Conservation (phyloP, 2,329 filamentous ascomycete genomes). For the Bretziella fagacearum region DNA sequence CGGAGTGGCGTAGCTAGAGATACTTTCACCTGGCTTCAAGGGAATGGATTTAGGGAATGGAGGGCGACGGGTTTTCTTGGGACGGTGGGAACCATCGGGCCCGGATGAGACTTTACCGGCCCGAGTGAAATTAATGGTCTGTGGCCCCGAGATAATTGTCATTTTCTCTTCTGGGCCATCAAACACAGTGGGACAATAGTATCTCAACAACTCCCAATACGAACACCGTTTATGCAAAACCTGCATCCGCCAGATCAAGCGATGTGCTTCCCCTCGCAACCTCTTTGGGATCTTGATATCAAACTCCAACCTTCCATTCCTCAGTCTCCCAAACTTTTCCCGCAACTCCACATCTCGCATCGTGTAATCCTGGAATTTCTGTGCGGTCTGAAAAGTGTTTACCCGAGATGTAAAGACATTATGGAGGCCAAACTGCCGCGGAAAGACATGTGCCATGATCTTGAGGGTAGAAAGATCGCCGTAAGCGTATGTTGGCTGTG, state of each 20-base stretch:
- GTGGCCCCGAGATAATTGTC: too few relatives aligned
- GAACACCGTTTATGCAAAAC: conserved; percentile 56
- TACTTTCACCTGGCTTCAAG: conserved; percentile 20
- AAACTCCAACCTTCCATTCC: conserved; percentile 4
- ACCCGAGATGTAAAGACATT: conserved; percentile 72
- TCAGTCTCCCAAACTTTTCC: conserved; percentile 17
- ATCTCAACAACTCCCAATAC: conserved; percentile 57
- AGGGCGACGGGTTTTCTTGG: not conserved
- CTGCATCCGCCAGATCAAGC: conserved; percentile 52
- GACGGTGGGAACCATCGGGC: not conserved
- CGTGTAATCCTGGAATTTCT: conserved; percentile 71
- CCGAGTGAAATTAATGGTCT: too few relatives aligned
- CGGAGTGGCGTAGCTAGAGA: conserved; percentile 54
- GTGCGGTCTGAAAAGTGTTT: conserved; percentile 47
- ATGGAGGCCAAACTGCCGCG: conserved; percentile 72
- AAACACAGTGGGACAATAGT: conserved; percentile 52
- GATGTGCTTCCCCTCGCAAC: conserved; percentile 43
- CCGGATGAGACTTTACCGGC: too few relatives aligned
- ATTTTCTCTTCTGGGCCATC: not conserved
- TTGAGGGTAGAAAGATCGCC: conserved; percentile 38
- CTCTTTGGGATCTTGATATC: conserved; percentile 39
- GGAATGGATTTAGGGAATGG: not conserved
- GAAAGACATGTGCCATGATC: conserved; percentile 86
- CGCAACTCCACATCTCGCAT: conserved; percentile 67
- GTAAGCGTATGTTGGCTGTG: conserved; percentile 17